Base-by-base conservation (phyloP, 139 green algal genomes). In the Volvox africanus region DNA sequence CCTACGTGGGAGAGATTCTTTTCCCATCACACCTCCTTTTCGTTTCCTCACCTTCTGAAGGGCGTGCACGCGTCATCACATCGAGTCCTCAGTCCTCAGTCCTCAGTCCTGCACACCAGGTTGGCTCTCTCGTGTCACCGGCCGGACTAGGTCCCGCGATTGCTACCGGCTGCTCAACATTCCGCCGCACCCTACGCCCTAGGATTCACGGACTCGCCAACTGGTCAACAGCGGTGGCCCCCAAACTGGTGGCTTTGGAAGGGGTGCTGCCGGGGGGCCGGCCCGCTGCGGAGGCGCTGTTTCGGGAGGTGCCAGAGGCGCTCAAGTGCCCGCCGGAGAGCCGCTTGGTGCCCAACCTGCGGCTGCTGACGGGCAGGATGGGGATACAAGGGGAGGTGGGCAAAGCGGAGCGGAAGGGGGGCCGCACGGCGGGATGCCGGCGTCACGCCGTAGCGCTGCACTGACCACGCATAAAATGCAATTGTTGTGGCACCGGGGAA, bases 341-440 rank as follows among this genome's bases (percentile, higher is more conserved):
- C 83, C 83, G 83, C 65, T 37, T 88, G 83, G 67, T 18, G 67
- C 83, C 83, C 67, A 88, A 88, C 83, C 24, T 88, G 24, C 35
- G 83, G 67, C 83, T 88, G 83, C 83, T 88, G 83, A 28, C 1
- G 67, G 83, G 36, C 18, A 21, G 18, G 0, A 9, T 80, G 36
- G 83, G 83, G 24, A 36, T 88, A 68, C 61, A 88, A 33, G 33
- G 30, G 9, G 13, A 88, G 83, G 83, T 88, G 83, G 22, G n/a
- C n/a, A n/a, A 36, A 14, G 61, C 32, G 81, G 21, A 20, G 1
- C 61, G 20, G 81, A 24, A 50, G 61, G 14, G 14, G n/a, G 33
- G 61, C 61, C 20, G 61, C 19, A 21, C 12, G 61, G 61, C 20
- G 30, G 0, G 80, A 14, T 0, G 80, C 28, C 28, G 61, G 12